Conservation (phyloP, 192 early-diverging fungal species). For the Entomortierella parvispora region DNA sequence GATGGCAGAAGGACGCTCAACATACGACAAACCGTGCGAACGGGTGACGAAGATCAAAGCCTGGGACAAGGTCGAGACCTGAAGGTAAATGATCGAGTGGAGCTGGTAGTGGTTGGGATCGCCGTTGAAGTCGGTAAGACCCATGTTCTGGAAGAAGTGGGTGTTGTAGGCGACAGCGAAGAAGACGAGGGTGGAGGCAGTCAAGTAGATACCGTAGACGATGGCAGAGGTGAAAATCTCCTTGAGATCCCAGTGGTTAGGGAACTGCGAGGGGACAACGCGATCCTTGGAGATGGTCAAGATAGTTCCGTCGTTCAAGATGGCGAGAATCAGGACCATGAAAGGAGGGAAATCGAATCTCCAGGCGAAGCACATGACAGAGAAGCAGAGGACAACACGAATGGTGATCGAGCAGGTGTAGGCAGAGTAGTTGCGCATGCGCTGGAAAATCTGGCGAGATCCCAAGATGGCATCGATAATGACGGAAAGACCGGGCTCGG, state of each 20-base stretch:
- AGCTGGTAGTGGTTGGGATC: conserved; percentile 69
- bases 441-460: conserved; percentile 95
- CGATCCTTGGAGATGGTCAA: conserved; percentile 92
- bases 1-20: conserved; percentile 77
- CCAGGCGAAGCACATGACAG: conserved; percentile 79
- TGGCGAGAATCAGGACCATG: conserved; percentile 88
- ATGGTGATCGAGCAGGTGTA: conserved; percentile 93
- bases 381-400: conserved; percentile 78
- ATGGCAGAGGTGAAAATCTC: conserved; percentile 91
- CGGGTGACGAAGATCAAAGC: conserved; percentile 83
- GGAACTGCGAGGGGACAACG: conserved; percentile 80
- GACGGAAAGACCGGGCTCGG: conserved; percentile 82
- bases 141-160: conserved; percentile 73
- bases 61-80: conserved; percentile 83
- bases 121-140: conserved; percentile 34
- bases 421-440: conserved; percentile 92
- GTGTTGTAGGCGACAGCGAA: conserved; percentile 71
- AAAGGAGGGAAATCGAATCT: conserved; percentile 86
- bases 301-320: conserved; percentile 93
- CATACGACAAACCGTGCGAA: conserved; percentile 79
- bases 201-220: conserved; percentile 85
- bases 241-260: conserved; percentile 89
- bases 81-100: conserved; percentile 84
- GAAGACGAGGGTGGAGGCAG: conserved; percentile 81
- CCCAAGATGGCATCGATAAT: conserved; percentile 93